Percentiles rank a stretch among this genome's conserved stretches.
Conservation (phyloP, 257 asterid genomes). For the Scutellaria barbata region DNA sequence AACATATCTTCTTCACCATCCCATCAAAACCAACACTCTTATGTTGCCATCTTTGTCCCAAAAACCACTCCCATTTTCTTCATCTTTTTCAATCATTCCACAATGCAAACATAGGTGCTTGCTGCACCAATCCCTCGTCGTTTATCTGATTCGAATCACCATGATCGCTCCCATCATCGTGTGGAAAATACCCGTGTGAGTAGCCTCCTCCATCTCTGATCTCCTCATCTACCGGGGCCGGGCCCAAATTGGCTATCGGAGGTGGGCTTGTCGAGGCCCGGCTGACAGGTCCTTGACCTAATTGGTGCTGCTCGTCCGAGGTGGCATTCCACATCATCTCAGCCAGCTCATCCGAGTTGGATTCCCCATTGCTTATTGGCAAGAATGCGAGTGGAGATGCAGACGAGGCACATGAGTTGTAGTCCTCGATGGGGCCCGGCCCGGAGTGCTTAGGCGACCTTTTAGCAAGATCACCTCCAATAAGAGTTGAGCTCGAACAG, state of each 20-base stretch:
- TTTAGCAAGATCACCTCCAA: slow-evolving; percentile 72
- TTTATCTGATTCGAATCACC: slow-evolving; percentile 32
- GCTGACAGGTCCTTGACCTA: slow-evolving; percentile 21
- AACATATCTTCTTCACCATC: not conserved
- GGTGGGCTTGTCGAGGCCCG: slow-evolving; percentile 35
- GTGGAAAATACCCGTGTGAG: slow-evolving; percentile 41
- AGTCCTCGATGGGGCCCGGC: slow-evolving; percentile 43
- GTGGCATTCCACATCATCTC: slow-evolving; percentile 54
- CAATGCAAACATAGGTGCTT: slow-evolving; percentile 60
- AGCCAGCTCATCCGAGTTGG: slow-evolving; percentile 41
- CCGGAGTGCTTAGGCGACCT: slow-evolving; percentile 56
- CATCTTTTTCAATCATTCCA: slow-evolving; percentile 57
- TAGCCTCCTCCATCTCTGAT: slow-evolving; percentile 43
- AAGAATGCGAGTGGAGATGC: slow-evolving; percentile 50
- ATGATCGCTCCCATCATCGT: slow-evolving; percentile 37
- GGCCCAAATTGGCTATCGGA: slow-evolving; percentile 18
- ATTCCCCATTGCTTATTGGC: slow-evolving; percentile 48
- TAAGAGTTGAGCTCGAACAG: slow-evolving; percentile 78
- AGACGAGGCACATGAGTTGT: slow-evolving; percentile 56
- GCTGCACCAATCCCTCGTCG: slow-evolving; percentile 48
- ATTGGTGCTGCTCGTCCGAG: slow-evolving; percentile 27
- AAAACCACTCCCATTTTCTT: slow-evolving; percentile 1
- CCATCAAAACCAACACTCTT: not conserved
- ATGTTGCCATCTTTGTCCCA: not conserved
- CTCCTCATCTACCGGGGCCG: slow-evolving; percentile 38